Conservation (phyloP, 768 basidiomycete species). For the Collybiopsis luxurians region DNA sequence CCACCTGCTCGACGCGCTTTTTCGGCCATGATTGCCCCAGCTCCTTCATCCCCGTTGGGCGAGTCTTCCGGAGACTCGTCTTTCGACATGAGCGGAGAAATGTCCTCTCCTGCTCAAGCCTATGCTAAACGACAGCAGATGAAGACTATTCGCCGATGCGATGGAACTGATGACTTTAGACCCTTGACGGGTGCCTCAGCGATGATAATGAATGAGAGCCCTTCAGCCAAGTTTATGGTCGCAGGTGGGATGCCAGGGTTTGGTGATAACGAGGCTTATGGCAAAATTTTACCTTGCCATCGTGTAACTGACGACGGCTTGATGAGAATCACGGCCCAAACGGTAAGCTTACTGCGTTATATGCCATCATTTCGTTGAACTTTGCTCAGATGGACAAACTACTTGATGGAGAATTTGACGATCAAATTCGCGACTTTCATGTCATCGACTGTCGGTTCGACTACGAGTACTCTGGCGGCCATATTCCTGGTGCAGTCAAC, state of each 20-base stretch:
- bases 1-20: conserved; percentile 69
- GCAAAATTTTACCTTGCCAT: conserved; percentile 93
- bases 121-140: conserved; percentile 76
- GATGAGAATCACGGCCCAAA: conserved; percentile 81
- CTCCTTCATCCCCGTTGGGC: conserved; percentile 51
- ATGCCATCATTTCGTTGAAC: conserved; percentile 7
- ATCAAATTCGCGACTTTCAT: conserved; percentile 64
- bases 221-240: conserved; percentile 49
- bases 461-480: conserved; percentile 93
- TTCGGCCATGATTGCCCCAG: conserved; percentile 67
- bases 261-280: conserved; percentile 89
- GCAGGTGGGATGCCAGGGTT: conserved; percentile 75
- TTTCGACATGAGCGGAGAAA: conserved; percentile 61
- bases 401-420: conserved; percentile 69
- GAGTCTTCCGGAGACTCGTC: conserved; percentile 51
- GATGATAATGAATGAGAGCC: conserved; percentile 51
- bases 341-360: conserved; percentile 48
- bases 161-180: conserved; percentile 79
- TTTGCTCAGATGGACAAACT: conserved; percentile 68
- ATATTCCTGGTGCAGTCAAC: conserved; percentile 89
- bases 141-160: conserved; percentile 74
- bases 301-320: conserved; percentile 93
- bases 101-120: conserved; percentile 80
- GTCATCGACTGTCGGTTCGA: conserved; percentile 97
- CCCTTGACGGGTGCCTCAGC: conserved; percentile 70